phyloP scores from a whole-genome alignment of 495 filamentous ascomycete genomes.

The Cryomyces minteri region DNA sequence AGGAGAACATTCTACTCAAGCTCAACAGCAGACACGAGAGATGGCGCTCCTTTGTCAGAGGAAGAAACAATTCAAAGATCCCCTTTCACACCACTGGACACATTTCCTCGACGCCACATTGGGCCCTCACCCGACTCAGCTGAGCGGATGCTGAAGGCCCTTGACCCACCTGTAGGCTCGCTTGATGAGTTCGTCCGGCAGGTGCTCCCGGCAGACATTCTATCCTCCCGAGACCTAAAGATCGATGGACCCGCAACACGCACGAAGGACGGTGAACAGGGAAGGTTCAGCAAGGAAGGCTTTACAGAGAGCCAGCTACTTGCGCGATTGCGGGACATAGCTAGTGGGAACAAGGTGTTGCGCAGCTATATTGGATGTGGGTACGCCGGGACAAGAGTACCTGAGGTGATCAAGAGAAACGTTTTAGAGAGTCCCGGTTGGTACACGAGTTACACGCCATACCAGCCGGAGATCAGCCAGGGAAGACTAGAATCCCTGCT shows the following conservation, averaged over 20 bases:
- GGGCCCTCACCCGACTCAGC: conserved; percentile 62
- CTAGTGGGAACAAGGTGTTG: conserved; percentile 39
- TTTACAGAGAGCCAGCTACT: conserved; percentile 53
- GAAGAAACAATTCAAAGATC: not conserved
- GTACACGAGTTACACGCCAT: conserved; percentile 98
- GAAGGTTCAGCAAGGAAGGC: conserved; percentile 23
- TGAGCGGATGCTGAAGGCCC: conserved; percentile 59
- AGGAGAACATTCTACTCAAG: conserved; percentile 9
- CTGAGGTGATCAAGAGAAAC: conserved; percentile 88
- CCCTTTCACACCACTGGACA: conserved; percentile 28
- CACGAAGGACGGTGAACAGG: not conserved
- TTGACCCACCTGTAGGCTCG: conserved; percentile 54
- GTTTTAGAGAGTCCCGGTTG: conserved; percentile 86
- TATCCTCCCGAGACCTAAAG: conserved; percentile 44
- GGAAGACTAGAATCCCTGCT: conserved; percentile 63
- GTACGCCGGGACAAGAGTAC: conserved; percentile 72
- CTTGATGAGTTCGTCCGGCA: conserved; percentile 81
- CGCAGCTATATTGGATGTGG: conserved; percentile 70
- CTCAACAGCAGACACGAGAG: conserved; percentile 4
- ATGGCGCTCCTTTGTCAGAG: conserved; percentile 1
- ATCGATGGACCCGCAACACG: conserved; percentile 21
- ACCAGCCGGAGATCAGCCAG: conserved; percentile 97
- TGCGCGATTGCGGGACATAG: conserved; percentile 41
- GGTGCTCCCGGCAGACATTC: conserved; percentile 68
- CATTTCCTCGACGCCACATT: conserved; percentile 81